Percentiles rank a stretch among this genome's conserved stretches.
Conservation (phyloP, 495 filamentous ascomycete species). For the Xylaria venustula region DNA sequence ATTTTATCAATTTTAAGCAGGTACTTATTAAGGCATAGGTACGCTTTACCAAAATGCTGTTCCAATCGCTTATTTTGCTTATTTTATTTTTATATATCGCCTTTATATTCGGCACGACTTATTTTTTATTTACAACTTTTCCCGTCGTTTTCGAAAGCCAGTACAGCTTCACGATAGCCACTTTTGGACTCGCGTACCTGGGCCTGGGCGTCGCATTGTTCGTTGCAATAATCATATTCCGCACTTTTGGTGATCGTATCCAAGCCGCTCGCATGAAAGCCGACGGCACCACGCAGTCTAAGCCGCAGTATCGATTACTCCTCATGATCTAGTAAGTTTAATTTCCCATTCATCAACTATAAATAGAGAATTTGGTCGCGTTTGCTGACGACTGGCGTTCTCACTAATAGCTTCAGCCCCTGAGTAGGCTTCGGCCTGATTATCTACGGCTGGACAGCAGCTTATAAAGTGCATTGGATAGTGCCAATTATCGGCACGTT, state of each 20-base stretch:
- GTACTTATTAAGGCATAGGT: slow-evolving; percentile 45
- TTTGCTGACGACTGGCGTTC: too few relatives aligned
- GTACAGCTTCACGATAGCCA: slow-evolving; percentile 42
- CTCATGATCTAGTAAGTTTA: slow-evolving; percentile 36
- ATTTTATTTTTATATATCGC: slow-evolving; percentile 71
- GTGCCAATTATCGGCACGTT: too few relatives aligned
- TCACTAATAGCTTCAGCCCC: slow-evolving; percentile 41
- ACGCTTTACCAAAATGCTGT: slow-evolving; percentile 56
- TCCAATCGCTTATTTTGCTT: slow-evolving; percentile 64
- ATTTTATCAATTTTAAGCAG: slow-evolving; percentile 16
- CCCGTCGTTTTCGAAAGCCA: slow-evolving; percentile 57
- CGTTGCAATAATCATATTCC: too few relatives aligned
- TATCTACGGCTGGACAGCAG: slow-evolving; percentile 44
- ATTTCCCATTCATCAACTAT: too few relatives aligned
- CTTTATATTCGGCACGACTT: slow-evolving; percentile 72
- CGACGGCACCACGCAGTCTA: slow-evolving; percentile 50
- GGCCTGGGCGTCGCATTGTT: too few relatives aligned
- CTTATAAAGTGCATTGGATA: too few relatives aligned
- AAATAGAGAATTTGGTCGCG: too few relatives aligned
- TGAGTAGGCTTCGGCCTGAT: slow-evolving; percentile 47
- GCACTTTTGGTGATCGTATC: too few relatives aligned
- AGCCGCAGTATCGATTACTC: slow-evolving; percentile 57
- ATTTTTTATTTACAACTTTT: slow-evolving; percentile 74
- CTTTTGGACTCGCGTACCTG: slow-evolving; percentile 46
- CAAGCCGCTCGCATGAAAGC: slow-evolving; percentile 50